These are phyloP conservation scores for Talaromyces sp. DNA, from an alignment of 2,329 filamentous ascomycete species.

Conservation along the genomic window DNA sequence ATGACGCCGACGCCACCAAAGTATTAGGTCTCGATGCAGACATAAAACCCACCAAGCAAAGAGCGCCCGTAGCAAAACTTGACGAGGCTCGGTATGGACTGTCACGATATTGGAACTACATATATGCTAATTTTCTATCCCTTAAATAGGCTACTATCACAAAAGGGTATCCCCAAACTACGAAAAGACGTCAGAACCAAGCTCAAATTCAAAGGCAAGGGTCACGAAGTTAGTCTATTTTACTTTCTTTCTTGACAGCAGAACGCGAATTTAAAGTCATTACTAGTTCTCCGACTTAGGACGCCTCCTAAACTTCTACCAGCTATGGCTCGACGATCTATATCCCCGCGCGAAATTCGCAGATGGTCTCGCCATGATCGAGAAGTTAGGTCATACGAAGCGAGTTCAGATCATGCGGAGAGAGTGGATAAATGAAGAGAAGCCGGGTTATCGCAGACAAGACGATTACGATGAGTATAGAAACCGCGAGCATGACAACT, in stretches of 20 bases:
- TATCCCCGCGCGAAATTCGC: conserved; percentile 93
- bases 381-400: conserved; percentile 87
- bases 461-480: background rate
- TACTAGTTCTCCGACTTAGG: conserved; percentile 75
- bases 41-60: conserved; percentile 73
- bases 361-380: conserved; percentile 83
- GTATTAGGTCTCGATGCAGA: conserved; percentile 77
- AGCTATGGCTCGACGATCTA: conserved; percentile 93
- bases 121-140: conserved; percentile 1
- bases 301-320: conserved; percentile 81
- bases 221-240: conserved; percentile 66
- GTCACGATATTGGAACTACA: too few relatives aligned
- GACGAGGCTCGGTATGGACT: conserved; percentile 67
- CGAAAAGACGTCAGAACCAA: conserved; percentile 64
- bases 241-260: background rate
- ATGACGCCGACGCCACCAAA: conserved; percentile 11
- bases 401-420: conserved; percentile 68
- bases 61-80: conserved; percentile 75
- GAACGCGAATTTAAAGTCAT: background rate
- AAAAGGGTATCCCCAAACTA: conserved; percentile 77
- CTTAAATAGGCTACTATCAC: conserved; percentile 67
- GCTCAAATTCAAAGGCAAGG: conserved; percentile 84
- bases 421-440: conserved; percentile 75
- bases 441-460: background rate
- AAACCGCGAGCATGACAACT: background rate